Evolutionary conservation across 345 rosid species (phyloP), one percentile per base, ranked within the genome.

Genomic region (Dipteronia sinensis): DNA sequence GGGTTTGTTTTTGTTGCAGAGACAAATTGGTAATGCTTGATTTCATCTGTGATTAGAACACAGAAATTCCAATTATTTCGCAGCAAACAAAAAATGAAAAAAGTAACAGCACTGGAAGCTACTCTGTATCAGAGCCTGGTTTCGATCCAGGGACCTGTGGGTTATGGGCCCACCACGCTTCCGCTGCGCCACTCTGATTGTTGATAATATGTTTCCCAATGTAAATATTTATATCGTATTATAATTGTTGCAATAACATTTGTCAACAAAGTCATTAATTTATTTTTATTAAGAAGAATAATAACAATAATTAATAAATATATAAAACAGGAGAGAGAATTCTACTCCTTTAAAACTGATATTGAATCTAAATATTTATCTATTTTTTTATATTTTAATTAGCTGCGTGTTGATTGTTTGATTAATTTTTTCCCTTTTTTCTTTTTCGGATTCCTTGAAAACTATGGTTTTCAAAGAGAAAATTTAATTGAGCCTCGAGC

Each of bases 131-230:
- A 77, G 82, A 79, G 79, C 79, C 87, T 75, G 83, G 84, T 82
- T 84, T 86, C 87, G 87, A 84, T 86, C 86, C 82, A 70, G 84
- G 83, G 83, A 82, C 88, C 88, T 83, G 84, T 84, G 86, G 80
- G 85, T 83, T 86, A 82, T 77, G 78, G 85, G 84, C 85, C 82
- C 86, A 82, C 81, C 85, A 84, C 86, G 82, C 90, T 82, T 87
- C 90, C 86, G 87, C 90, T 85, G 87, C 88, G 87, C 88, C 90
- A 87, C 84, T 85, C 82, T 78, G 78, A 78, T 82, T 65, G 10
- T n/a, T 59, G 12, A 42, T 42, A 1, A 27, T 27, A 27, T 1
- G 1, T 27, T 0, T 27, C 27, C 27, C 27, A 27, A 27, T 27
- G 27, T 27, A 27, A 27, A 27, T 27, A 34, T 34, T 34, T 34